Base-by-base conservation (phyloP, 371 early-diverging fungal genomes). In the Apophysomyces ossiformis region DNA sequence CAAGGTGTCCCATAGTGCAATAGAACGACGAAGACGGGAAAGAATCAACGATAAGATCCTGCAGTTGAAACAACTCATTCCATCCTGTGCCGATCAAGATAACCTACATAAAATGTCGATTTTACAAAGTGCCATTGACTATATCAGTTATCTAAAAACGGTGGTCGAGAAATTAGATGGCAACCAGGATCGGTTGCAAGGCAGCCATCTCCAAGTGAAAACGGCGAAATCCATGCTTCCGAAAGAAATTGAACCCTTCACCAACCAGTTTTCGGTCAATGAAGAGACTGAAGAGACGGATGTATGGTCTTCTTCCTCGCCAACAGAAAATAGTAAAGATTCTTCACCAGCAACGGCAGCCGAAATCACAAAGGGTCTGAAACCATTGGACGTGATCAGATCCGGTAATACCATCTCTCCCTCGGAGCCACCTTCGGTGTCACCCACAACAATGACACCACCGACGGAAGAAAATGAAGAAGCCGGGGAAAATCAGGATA, bases 1-100 rank as follows among this genome's bases (percentile, higher is more conserved):
- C 63, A 90, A 90, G 60, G 83, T 87, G 11, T 90, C 92, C 0
- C 93, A 93, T 63, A 89, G 90, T n/a, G 91, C 92, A 9, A 91
- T 93, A 45, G 93, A 93, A 66, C 76, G 90, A 18, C 80, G 91
- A 9, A 85, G 93, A 47, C 87, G 93, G 21, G 92, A 93, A 58
- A 85, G 89, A 13, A 91, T 91, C 74, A 91, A 93, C 68, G 91
- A 90, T 68, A 82, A 82, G 65, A 82, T 82, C n/a, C 15, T 72
- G 15, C 83, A 79, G 45, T 47, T 82, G 8, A 77, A 80, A 39
- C 75, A 77, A 39, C 64, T 82, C 8, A 78, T 82, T 45, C 83
- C 83, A 5, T 71, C 73, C 0, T 90, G 90, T 66, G 83, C 81
- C 5, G 83, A 88, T 63, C 89, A 89, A 70, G 89, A 87, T 26